These are phyloP conservation scores for Aspergillus novofumigatus DNA, from an alignment of 2,329 filamentous ascomycete species.

Conservation along the genomic window DNA sequence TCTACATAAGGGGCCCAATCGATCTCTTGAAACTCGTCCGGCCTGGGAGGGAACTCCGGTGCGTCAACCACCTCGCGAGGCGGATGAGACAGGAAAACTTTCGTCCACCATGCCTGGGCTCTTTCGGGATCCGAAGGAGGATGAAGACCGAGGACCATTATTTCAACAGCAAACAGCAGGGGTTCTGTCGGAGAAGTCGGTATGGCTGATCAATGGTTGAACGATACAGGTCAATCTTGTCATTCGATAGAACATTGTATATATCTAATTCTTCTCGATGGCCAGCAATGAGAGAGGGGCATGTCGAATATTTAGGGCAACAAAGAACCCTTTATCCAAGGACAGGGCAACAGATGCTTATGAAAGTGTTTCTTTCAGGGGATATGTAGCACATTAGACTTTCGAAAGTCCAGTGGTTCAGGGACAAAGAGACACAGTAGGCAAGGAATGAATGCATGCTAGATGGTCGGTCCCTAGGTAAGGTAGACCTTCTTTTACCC, in stretches of 20 bases:
- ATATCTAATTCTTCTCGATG: not conserved
- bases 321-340: not conserved
- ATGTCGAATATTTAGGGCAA: not conserved
- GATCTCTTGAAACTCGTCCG: constrained; percentile 24
- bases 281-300: not conserved
- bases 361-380: not conserved
- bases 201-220: not conserved
- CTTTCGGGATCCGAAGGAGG: not conserved
- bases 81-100: not conserved
- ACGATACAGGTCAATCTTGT: not conserved
- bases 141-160: not conserved
- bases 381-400: not conserved
- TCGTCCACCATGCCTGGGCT: not conserved
- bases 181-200: not conserved
- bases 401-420: not conserved
- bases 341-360: not conserved
- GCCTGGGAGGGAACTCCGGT: constrained; percentile 20
- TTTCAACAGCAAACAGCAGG: not conserved
- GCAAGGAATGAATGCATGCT: not conserved
- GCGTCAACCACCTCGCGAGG: not conserved
- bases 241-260: not conserved
- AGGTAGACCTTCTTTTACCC: not conserved
- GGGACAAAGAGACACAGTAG: not conserved
- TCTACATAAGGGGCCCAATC: constrained; percentile 22
- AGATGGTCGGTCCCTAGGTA: not conserved